Percentiles rank a stretch among this genome's conserved stretches.
Evolutionary conservation across 2,329 filamentous ascomycete species (phyloP).

Genomic region (Trichophaea hybrida): DNA sequence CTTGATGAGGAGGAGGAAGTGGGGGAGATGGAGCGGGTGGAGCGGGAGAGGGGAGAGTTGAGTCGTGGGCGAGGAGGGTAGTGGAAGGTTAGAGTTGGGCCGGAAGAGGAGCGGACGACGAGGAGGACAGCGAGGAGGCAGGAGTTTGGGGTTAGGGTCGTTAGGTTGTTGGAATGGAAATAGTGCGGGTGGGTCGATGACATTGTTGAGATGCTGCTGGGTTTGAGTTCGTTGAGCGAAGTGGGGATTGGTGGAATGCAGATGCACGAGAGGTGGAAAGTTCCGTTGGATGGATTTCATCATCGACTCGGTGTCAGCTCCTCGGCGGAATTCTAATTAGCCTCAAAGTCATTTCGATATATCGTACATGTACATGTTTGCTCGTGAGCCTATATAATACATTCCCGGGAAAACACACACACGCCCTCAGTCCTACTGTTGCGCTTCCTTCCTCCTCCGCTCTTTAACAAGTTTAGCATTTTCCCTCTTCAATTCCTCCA

Average conservation of each 20-base stretch:
- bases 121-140: constrained; percentile 56
- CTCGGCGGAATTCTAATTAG: no score
- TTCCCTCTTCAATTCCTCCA: constrained; percentile 29
- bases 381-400: no score
- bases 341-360: no score
- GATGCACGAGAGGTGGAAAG: background rate
- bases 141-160: constrained; percentile 37
- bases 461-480: constrained; percentile 20
- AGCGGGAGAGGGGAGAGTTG: constrained; percentile 29
- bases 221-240: background rate
- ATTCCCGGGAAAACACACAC: no score
- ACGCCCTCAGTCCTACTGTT: background rate
- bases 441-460: constrained; percentile 6
- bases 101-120: constrained; percentile 60
- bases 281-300: background rate
- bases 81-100: constrained; percentile 72
- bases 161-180: constrained; percentile 33
- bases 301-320: background rate
- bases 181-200: background rate
- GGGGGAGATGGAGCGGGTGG: constrained; percentile 30
- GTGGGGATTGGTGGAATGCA: background rate
- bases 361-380: no score
- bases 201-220: no score
- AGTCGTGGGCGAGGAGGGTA: constrained; percentile 51
- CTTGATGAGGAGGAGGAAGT: constrained; percentile 25